phyloP scores from a whole-genome alignment of 2,329 filamentous ascomycete genomes.

The Camillea tinctor region DNA sequence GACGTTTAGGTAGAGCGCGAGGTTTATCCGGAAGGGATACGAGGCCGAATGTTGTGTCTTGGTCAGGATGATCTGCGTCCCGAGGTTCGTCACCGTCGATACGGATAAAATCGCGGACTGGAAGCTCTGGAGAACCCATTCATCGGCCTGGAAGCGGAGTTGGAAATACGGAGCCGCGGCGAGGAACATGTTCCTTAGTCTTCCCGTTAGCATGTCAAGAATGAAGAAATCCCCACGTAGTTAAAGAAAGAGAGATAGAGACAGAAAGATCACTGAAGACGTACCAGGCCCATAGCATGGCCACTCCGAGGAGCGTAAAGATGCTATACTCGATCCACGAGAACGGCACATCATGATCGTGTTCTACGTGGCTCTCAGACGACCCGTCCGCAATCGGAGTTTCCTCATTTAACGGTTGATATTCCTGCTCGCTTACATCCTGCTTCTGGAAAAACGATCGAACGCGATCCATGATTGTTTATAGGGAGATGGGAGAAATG shows the following conservation, averaged over 20 bases:
- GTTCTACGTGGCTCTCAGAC: constrained; percentile 30
- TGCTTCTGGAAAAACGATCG: constrained; percentile 36
- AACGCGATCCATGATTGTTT: constrained; percentile 38
- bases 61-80: constrained; percentile 72
- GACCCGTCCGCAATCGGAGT: constrained; percentile 14
- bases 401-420: constrained; percentile 35
- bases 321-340: constrained; percentile 85
- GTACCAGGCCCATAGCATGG: constrained; percentile 98
- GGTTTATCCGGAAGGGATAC: constrained; percentile 82
- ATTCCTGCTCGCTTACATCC: constrained; percentile 31
- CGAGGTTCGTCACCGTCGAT: constrained; percentile 80
- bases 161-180: constrained; percentile 94
- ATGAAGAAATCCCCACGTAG: constrained; percentile 11
- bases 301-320: constrained; percentile 81
- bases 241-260: no score
- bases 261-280: constrained; percentile 28
- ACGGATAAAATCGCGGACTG: constrained; percentile 87
- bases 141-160: constrained; percentile 68
- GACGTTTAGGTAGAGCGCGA: constrained; percentile 75
- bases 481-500: background rate
- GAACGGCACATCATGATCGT: constrained; percentile 56
- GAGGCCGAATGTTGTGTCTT: constrained; percentile 79
- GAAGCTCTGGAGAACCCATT: constrained; percentile 76
- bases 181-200: constrained; percentile 93
- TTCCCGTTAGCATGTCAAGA: constrained; percentile 7